These are phyloP conservation scores for Colletotrichum tropicicola DNA, from an alignment of 2,329 filamentous ascomycete genomes.

Conservation along the genomic window DNA sequence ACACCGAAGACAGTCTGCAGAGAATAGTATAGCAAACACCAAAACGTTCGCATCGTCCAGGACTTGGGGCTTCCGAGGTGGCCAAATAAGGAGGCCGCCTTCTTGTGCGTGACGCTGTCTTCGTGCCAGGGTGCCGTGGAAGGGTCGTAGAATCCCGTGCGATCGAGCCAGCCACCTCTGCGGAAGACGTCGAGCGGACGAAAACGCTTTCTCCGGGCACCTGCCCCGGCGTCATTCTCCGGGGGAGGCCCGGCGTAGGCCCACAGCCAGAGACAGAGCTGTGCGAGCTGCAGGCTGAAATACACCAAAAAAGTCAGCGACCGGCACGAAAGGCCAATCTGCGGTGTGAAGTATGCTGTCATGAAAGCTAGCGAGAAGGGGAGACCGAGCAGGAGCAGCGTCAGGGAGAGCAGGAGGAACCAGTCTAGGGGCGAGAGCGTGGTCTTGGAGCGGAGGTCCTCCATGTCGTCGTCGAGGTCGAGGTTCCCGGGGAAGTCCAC, in stretches of 20 bases:
- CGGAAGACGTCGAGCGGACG: conserved; percentile 18
- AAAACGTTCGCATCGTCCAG: conserved; percentile 25
- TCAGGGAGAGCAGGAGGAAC: conserved; percentile 31
- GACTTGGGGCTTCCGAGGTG: neutral
- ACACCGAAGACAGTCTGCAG: conserved; percentile 36
- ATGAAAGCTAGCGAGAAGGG: conserved; percentile 35
- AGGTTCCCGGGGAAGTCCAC: neutral
- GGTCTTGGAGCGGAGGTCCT: conserved; percentile 17
- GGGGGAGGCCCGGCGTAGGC: conserved; percentile 29
- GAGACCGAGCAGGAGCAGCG: conserved; percentile 31
- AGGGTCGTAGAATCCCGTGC: conserved; percentile 32
- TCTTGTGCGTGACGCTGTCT: neutral
- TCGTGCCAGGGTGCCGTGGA: conserved; percentile 27
- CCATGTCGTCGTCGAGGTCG: conserved; percentile 29
- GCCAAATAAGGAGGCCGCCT: neutral
- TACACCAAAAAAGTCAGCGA: conserved; percentile 36
- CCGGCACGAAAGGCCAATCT: conserved; percentile 35
- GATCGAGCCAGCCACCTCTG: conserved; percentile 33
- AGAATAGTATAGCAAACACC: conserved; percentile 32
- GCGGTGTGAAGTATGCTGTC: conserved; percentile 35
- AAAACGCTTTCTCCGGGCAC: neutral
- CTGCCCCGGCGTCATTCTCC: neutral
- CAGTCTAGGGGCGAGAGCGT: conserved; percentile 31
- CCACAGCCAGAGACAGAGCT: conserved; percentile 37
- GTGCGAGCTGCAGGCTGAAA: conserved; percentile 12